Percentiles rank a stretch among this genome's conserved stretches.
Evolutionary conservation across 108 stramenopile genomes (phyloP).

Genomic region (Asterionellopsis glacialis): DNA sequence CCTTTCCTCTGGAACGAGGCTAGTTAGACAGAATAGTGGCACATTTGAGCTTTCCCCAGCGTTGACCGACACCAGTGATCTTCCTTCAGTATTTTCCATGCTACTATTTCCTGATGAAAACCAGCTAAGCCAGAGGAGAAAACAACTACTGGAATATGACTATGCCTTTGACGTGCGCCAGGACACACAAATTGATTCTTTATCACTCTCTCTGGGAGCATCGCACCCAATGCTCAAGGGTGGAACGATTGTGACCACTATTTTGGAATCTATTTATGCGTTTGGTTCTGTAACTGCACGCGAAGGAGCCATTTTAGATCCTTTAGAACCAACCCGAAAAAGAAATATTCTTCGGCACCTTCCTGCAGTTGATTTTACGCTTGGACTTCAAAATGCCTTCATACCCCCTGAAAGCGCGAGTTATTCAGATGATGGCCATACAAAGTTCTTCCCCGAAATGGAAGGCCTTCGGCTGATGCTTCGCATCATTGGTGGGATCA

Average conservation of each 20-base stretch:
- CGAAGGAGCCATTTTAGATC: slow-evolving; percentile 72
- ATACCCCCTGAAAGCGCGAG: slow-evolving; percentile 72
- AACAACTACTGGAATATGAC: slow-evolving; percentile 69
- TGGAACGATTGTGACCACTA: slow-evolving; percentile 74
- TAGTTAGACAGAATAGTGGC: slow-evolving; percentile 14
- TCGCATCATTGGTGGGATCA: slow-evolving; percentile 56
- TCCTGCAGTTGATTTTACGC: slow-evolving; percentile 78
- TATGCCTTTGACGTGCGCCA: slow-evolving; percentile 76
- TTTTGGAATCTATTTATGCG: slow-evolving; percentile 79
- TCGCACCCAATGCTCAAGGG: slow-evolving; percentile 85
- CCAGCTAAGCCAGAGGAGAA: slow-evolving; percentile 15
- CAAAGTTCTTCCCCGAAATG: slow-evolving; percentile 68
- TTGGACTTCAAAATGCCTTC: slow-evolving; percentile 75
- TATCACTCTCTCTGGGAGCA: slow-evolving; percentile 75
- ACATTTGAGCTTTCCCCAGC: slow-evolving; percentile 34
- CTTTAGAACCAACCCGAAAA: slow-evolving; percentile 58
- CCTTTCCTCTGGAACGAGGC: too few relatives aligned
- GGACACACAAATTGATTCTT: slow-evolving; percentile 69
- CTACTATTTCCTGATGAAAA: slow-evolving; percentile 69
- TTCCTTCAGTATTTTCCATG: slow-evolving; percentile 69
- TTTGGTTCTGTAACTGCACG: slow-evolving; percentile 73
- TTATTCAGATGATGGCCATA: slow-evolving; percentile 84
- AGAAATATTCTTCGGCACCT: slow-evolving; percentile 81
- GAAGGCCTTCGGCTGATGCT: slow-evolving; percentile 70
- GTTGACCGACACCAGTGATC: slow-evolving; percentile 28